Base-by-base conservation (phyloP, 1,284 basidiomycete genomes). In the Fereydounia khargensis region DNA sequence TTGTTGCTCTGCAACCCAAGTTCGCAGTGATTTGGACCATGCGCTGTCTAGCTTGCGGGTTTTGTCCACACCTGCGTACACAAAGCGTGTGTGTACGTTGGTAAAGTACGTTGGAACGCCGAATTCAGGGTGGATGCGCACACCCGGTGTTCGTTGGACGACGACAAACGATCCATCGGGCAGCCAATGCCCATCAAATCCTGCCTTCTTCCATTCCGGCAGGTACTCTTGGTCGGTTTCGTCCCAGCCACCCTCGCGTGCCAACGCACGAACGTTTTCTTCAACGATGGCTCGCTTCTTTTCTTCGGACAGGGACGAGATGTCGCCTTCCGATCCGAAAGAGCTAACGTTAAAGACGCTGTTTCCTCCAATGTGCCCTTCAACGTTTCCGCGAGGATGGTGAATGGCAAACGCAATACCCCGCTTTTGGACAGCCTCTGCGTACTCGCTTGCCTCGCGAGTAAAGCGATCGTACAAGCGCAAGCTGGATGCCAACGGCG, bases 141-240 rank as follows among this genome's bases (percentile, higher is more conserved):
- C 50, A 11, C 57, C 61, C 10, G 61, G 61, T 2, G 53, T 51
- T 14, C 61, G 45, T 31, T 64, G 61, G 19, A 52, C 50, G 37
- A 64, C 52, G 39, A 61, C 44, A 45, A 59, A 44, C 9, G 56
- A 60, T 16, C 53, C 61, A 34, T 64, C 57, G 16, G 53, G 52
- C 10, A 61, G 37, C 61, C 61, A 64, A 4, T 42, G 45, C 42
- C 46, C 47, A 5, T 52, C 52, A 27, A 55, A 64, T 3, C 61
- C 61, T 4, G 48, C 21, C 17, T 53, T 19, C 19, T 64, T 50
- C 61, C 61, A 64, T 6, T 39, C 35, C 4, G 52, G 51, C 18
- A 47, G 20, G 36, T 46, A 50, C 2, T 33, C 31, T 0, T 30
- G 31, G 14, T 22, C 25, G 3, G 35, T 1, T 7, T 25, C 17